phyloP scores from a whole-genome alignment of 768 basidiomycete genomes.

The Termitomyces heimii region DNA sequence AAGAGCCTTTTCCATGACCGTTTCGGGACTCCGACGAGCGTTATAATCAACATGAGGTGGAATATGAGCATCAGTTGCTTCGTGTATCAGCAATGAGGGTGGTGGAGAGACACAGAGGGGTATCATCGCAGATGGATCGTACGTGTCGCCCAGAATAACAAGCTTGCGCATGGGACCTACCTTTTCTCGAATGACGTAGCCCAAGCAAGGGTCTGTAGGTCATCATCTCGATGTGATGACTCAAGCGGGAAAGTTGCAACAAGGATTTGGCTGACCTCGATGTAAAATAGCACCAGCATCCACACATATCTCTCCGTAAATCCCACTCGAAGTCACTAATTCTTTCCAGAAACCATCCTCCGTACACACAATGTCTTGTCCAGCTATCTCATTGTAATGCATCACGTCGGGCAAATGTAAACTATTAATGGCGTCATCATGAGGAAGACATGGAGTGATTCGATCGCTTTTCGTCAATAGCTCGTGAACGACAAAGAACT shows the following conservation, averaged over 20 bases:
- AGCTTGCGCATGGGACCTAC: conserved; percentile 48
- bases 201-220: conserved; percentile 65
- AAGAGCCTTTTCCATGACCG: conserved; percentile 44
- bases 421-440: conserved; percentile 13
- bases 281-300: conserved; percentile 76
- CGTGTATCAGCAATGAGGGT: conserved; percentile 75
- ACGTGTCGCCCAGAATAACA: conserved; percentile 76
- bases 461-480: conserved; percentile 53
- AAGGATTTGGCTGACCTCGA: conserved; percentile 45
- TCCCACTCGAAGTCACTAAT: conserved; percentile 35
- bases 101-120: conserved; percentile 45
- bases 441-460: conserved; percentile 42
- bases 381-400: conserved; percentile 60
- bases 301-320: conserved; percentile 41
- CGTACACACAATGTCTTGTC: conserved; percentile 49
- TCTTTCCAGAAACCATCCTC: conserved; percentile 62
- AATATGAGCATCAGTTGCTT: conserved; percentile 74
- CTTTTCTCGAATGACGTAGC: conserved; percentile 68
- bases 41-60: conserved; percentile 46
- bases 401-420: conserved; percentile 29
- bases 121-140: conserved; percentile 53
- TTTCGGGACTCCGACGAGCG: conserved; percentile 34
- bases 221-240: not conserved
- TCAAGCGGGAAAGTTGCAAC: not conserved
- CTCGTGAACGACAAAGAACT: conserved; percentile 75